A percentile compares a stretch with the other conserved stretches of the same genome.
Conservation (phyloP, 768 basidiomycete species). For the Pisolithus orientalis region DNA sequence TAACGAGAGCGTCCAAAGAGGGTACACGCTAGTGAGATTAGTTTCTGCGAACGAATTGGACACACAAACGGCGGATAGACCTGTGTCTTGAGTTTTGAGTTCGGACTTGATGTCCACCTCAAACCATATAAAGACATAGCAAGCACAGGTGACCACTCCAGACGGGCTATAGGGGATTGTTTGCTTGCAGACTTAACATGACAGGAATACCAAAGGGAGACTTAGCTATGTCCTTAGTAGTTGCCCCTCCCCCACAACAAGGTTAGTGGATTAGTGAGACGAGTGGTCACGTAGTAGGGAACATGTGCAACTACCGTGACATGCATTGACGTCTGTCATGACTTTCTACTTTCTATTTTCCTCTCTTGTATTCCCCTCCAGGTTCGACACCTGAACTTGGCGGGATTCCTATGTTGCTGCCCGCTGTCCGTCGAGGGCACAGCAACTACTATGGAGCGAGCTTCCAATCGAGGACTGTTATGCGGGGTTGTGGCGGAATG, state of each 20-base stretch:
- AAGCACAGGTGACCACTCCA: not conserved
- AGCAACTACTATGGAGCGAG: too few species aligned
- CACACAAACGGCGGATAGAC: too few species aligned
- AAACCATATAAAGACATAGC: not conserved
- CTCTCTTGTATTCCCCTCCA: too few species aligned
- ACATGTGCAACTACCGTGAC: not conserved
- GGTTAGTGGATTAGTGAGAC: not conserved
- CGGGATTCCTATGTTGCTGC: too few species aligned
- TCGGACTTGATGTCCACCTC: not conserved
- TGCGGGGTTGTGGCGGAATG: too few species aligned
- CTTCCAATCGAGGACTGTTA: too few species aligned
- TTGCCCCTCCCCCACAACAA: not conserved
- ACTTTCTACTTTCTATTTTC: too few species aligned
- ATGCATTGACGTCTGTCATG: not conserved
- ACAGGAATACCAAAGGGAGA: not conserved
- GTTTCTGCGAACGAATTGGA: too few species aligned
- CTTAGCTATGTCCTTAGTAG: not conserved
- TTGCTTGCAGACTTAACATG: not conserved
- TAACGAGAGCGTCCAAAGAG: too few species aligned
- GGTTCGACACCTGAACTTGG: too few species aligned
- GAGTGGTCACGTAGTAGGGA: not conserved
- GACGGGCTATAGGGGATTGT: not conserved
- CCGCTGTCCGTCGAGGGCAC: too few species aligned
- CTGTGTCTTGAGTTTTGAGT: not conserved
- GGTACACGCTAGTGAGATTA: too few species aligned